Base-by-base conservation (phyloP, 164 flowering plant genomes). In the Stephania yunnanensis region DNA sequence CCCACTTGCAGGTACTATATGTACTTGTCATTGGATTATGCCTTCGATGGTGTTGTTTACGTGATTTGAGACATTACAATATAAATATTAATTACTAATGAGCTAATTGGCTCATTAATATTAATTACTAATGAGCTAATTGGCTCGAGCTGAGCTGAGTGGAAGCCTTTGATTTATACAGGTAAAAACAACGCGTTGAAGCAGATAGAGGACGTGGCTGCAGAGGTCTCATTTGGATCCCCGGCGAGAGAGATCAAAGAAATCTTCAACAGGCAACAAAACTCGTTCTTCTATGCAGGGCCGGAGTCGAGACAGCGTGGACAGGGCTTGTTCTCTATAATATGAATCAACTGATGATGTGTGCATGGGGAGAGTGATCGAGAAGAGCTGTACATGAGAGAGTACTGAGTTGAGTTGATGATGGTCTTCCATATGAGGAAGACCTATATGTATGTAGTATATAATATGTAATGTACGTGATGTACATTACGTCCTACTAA, bases 1-100 rank as follows among this genome's bases (percentile, higher is more conserved):
- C 82, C 55, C 82, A 30, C 89, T 91, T 8, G 92, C 94, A 64
- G 90, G 90, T 80, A 78, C 89, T 48, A 48, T 48, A 7, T 48
- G 53, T 48, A 48, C 13, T 8, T 48, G 1, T 48, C 10, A 8
- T 48, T 48, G 53, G 53, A 48, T 7, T 8, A 48, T 8, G 53
- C 13, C 7, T 46, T 25, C 25, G 50, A 46, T 6, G 1, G 50
- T 46, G 50, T 10, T 46, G 7, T 46, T 46, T 46, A 1, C 8
- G 7, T 46, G 8, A 6, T 46, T 10, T 1, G 8, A 46, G 25
- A n/a, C 13, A 25, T 48, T 8, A n/a, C n/a, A n/a, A n/a, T n/a
- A n/a, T n/a, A n/a, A 48, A 9, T 48, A 48, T 48, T 25, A 25
- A 25, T 25, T 48, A 12, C 13, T 48, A 36, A 36, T 4, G 4